phyloP scores from a whole-genome alignment of 1,284 basidiomycete genomes.

The Apiotrichum mycotoxinovorans region DNA sequence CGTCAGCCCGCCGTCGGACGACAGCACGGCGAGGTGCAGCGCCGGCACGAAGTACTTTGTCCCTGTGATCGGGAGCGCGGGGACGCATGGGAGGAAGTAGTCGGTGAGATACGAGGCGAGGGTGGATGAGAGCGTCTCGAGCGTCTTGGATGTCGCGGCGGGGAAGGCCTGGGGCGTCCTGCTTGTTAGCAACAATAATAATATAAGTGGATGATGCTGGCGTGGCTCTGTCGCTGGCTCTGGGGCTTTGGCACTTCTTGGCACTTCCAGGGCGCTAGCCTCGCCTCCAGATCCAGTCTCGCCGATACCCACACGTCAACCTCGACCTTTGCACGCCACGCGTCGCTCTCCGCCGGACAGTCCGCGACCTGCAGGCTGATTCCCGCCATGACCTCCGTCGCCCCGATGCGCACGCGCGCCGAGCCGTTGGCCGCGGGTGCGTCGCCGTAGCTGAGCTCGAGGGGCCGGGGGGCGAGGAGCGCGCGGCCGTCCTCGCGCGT shows the following conservation, averaged over 20 bases:
- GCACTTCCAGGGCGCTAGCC: too few species aligned
- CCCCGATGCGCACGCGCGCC: constrained; percentile 37
- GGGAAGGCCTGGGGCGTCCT: constrained; percentile 49
- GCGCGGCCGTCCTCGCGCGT: constrained; percentile 42
- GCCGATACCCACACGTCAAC: constrained; percentile 49
- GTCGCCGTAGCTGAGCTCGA: constrained; percentile 41
- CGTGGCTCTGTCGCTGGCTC: too few species aligned
- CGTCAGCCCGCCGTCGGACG: constrained; percentile 33
- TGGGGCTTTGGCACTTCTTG: too few species aligned
- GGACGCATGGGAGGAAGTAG: constrained; percentile 45
- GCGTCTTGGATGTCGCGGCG: constrained; percentile 17
- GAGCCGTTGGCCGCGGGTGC: constrained; percentile 48
- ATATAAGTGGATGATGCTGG: too few species aligned
- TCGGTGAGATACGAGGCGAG: constrained; percentile 38
- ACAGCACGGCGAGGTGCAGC: constrained; percentile 37
- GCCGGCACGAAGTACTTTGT: constrained; percentile 27
- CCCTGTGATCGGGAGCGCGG: constrained; percentile 34
- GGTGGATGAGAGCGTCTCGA: constrained; percentile 33
- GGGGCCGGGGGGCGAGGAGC: constrained; percentile 33
- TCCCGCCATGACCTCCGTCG: constrained; percentile 48
- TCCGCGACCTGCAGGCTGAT: constrained; percentile 47
- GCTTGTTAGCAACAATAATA: constrained; percentile 5
- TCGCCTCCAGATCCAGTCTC: too few species aligned
- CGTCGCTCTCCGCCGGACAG: constrained; percentile 11
- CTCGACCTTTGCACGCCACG: constrained; percentile 42